Evolutionary conservation across 495 filamentous ascomycete species (phyloP).

Genomic region (Talaromyces wortmannii): DNA sequence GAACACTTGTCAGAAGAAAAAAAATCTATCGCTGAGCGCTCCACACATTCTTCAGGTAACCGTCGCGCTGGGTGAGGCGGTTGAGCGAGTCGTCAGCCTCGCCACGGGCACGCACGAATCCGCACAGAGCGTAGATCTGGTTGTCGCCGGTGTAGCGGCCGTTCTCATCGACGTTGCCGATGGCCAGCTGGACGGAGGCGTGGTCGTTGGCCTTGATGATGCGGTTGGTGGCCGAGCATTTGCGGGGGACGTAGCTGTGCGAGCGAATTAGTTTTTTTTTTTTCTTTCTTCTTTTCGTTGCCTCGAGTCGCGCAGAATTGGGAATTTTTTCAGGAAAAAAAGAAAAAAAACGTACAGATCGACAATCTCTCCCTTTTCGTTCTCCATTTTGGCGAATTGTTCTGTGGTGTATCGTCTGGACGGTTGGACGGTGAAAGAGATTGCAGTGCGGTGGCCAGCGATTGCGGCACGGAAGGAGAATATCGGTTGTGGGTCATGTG

Average conservation of each 20-base stretch:
- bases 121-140: conserved; percentile 94
- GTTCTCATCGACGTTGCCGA: conserved; percentile 93
- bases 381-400: conserved; percentile 67
- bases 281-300: neutral
- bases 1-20: neutral
- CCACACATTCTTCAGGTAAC: conserved; percentile 96
- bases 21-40: conserved; percentile 60
- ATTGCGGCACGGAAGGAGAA: conserved; percentile 6
- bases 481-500: conserved; percentile 44
- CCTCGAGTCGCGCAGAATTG: neutral
- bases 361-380: conserved; percentile 97
- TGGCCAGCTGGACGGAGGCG: conserved; percentile 81
- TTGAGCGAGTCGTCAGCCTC: conserved; percentile 97
- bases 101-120: conserved; percentile 95
- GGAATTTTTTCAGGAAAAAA: neutral
- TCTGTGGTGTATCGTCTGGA: conserved; percentile 5
- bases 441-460: conserved; percentile 8
- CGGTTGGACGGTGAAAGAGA: conserved; percentile 10
- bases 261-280: conserved; percentile 15
- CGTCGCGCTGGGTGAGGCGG: conserved; percentile 89
- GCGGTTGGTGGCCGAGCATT: conserved; percentile 90
- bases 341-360: conserved; percentile 68
- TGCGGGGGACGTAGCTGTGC: conserved; percentile 93
- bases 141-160: conserved; percentile 96
- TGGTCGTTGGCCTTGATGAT: conserved; percentile 99